These are phyloP conservation scores for Albophoma yamanashiensis DNA, from an alignment of 2,329 filamentous ascomycete species.

Conservation along the genomic window DNA sequence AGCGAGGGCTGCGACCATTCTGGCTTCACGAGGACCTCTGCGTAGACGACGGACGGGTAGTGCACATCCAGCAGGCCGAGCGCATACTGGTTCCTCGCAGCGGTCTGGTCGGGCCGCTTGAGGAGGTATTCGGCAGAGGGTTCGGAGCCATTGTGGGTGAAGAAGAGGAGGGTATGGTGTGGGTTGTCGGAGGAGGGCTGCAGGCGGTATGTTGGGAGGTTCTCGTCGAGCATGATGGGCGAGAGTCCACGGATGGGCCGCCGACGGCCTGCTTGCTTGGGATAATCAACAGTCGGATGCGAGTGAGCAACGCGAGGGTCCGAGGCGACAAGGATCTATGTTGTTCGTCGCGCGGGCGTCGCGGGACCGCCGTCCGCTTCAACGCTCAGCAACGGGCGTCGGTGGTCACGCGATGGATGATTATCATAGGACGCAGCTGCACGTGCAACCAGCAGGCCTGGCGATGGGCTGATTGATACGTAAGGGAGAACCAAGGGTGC, in stretches of 20 bases:
- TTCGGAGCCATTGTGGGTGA: constrained; percentile 66
- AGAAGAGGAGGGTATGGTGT: constrained; percentile 46
- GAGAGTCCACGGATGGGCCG: not conserved
- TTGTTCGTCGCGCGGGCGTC: not conserved
- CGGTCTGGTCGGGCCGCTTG: constrained; percentile 57
- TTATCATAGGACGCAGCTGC: not conserved
- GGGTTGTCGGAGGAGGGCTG: constrained; percentile 41
- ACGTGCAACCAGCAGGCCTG: not conserved
- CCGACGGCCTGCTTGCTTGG: not conserved
- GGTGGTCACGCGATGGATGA: not conserved
- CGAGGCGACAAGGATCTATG: not conserved
- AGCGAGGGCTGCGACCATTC: constrained; percentile 78
- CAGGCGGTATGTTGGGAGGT: constrained; percentile 65
- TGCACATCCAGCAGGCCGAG: constrained; percentile 75
- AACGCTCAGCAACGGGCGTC: not conserved
- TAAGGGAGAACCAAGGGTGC: not conserved
- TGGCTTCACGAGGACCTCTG: constrained; percentile 73
- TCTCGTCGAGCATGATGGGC: constrained; percentile 76
- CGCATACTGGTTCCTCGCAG: constrained; percentile 74
- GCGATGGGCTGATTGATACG: not conserved
- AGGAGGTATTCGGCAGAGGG: constrained; percentile 72
- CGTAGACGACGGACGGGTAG: constrained; percentile 73
- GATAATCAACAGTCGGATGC: too few relatives aligned
- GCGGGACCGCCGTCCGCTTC: not conserved
- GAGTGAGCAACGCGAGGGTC: not conserved